phyloP scores from a whole-genome alignment of 1,284 basidiomycete species.

The Cutaneotrichosporon arboriforme region DNA sequence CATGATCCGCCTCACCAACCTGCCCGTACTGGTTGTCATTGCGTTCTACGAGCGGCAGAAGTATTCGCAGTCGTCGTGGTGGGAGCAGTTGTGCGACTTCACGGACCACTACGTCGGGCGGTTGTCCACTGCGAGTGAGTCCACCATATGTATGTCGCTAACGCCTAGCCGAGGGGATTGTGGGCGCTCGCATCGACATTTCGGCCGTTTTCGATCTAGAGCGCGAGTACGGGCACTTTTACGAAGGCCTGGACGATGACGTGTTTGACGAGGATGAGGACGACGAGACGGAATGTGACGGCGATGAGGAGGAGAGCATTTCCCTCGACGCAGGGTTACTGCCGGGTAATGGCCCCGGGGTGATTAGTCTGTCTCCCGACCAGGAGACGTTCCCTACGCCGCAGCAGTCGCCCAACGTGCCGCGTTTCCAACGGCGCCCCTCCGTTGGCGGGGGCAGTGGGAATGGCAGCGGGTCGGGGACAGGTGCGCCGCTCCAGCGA shows the following conservation, averaged over 20 bases:
- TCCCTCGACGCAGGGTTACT: slow-evolving; percentile 15
- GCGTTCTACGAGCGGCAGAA: slow-evolving; percentile 76
- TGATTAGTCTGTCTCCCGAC: slow-evolving; percentile 5
- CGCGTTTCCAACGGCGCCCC: not conserved
- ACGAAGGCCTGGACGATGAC: slow-evolving; percentile 51
- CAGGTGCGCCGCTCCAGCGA: not conserved
- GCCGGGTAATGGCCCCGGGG: not conserved
- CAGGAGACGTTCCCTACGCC: slow-evolving; percentile 1
- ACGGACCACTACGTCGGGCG: slow-evolving; percentile 61
- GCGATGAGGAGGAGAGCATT: slow-evolving; percentile 2
- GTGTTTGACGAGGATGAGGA: slow-evolving; percentile 27
- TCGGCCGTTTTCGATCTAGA: slow-evolving; percentile 77
- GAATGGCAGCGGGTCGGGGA: not conserved
- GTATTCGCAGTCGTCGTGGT: slow-evolving; percentile 60
- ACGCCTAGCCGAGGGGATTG: slow-evolving; percentile 62
- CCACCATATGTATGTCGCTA: slow-evolving; percentile 3
- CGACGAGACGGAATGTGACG: slow-evolving; percentile 6
- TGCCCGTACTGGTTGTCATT: slow-evolving; percentile 76
- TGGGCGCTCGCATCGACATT: slow-evolving; percentile 68
- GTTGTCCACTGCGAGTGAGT: slow-evolving; percentile 66
- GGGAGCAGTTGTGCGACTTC: slow-evolving; percentile 63
- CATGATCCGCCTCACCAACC: slow-evolving; percentile 64
- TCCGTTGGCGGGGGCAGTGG: not conserved
- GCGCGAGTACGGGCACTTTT: slow-evolving; percentile 54
- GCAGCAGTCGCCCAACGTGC: not conserved